phyloP scores from a whole-genome alignment of 2,329 filamentous ascomycete genomes.

The Cladophialophora yegresii region DNA sequence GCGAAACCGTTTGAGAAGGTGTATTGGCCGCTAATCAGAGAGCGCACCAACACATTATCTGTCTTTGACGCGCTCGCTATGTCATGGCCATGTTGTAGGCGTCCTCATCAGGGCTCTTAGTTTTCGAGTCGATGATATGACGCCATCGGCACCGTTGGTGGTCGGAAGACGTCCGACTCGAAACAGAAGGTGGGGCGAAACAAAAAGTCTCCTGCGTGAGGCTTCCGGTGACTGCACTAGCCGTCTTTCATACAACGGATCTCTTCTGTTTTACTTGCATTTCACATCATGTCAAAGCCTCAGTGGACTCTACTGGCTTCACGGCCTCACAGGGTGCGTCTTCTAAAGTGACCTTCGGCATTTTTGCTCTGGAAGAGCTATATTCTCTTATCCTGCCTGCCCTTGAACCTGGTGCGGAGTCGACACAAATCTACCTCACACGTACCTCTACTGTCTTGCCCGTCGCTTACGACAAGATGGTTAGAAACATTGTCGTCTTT shows the following conservation, averaged over 20 bases:
- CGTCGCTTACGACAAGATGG: conserved; percentile 59
- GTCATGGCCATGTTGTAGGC: background rate
- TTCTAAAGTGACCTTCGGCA: background rate
- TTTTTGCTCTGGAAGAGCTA: background rate
- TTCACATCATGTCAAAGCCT: conserved; percentile 26
- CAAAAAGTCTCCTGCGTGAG: conserved; percentile 26
- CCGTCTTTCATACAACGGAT: background rate
- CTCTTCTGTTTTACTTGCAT: background rate
- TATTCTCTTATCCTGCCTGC: background rate
- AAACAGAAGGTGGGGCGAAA: conserved; percentile 31
- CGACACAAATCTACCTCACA: background rate
- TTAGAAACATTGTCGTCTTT: conserved; percentile 91
- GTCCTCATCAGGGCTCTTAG: background rate
- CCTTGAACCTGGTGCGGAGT: background rate
- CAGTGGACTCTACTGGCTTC: background rate
- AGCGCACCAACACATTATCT: background rate
- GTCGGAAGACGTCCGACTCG: conserved; percentile 11
- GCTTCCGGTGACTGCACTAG: background rate
- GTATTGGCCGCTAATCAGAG: background rate
- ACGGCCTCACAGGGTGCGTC: conserved; percentile 13
- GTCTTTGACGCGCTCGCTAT: background rate
- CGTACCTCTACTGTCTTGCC: background rate
- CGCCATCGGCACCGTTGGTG: conserved; percentile 8
- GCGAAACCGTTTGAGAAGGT: background rate
- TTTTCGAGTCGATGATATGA: conserved; percentile 2